Evolutionary conservation across 352 stramenopile species (phyloP), one percentile per base, ranked within the genome.

Genomic region (Globisporangium splendens): DNA sequence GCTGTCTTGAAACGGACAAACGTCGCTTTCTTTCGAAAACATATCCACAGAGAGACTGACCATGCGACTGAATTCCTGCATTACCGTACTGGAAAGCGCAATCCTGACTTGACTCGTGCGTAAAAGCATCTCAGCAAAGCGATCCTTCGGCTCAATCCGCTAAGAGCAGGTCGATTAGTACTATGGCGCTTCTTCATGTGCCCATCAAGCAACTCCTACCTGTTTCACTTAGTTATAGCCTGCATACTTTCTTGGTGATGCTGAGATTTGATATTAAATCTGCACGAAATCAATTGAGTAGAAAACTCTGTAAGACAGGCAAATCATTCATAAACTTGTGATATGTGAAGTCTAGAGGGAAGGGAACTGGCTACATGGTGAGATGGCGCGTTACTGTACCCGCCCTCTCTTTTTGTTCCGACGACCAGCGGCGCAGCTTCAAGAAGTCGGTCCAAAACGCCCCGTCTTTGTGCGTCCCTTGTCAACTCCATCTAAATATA

Each of bases 381-480:
- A 53, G 47, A 53, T 42, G 47, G 15, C 22, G 14, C 47, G 47
- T 53, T 53, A 42, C 20, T 15, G 22, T 42, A 15, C 38, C 46
- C n/a, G 33, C n/a, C 10, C 21, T 8, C 15, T 39, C n/a, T 43
- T 17, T 28, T 58, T 54, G 33, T 46, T 54, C 54, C 46, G 33
- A 46, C 47, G 35, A 52, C 38, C 42, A 35, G 28, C 28, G 28
- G 7, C 21, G 6, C 18, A 46, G 33, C 46, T 63, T 63, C 57
- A 63, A 63, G 49, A 33, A 63, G 57, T 63, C 57, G 56, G 57
- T 50, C 13, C 56, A 11, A 35, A 11, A 1, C 28, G 28, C 28
- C 28, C 28, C 28, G 28, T 35, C 28, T 8, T 35, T 35, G 3
- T 35, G 28, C 28, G 28, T 0, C 7, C 28, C 7, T 11, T 35